A percentile compares a stretch with the other conserved stretches of the same genome.
Conservation (phyloP, 805 yeast genomes). For the Lipomyces mesembrius region DNA sequence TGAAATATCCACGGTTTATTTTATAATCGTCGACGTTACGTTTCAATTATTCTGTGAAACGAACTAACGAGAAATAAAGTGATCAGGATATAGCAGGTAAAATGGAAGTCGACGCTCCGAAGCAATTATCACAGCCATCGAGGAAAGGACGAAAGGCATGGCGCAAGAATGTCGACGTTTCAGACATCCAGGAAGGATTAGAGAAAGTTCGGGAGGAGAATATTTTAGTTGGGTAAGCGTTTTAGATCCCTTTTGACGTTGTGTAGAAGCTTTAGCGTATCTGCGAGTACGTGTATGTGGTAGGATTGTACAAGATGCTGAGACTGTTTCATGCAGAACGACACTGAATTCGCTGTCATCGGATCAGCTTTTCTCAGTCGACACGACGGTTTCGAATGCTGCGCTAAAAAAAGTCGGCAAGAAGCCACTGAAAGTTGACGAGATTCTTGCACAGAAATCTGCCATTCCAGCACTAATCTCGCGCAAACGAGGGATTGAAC, state of each 20-base stretch:
- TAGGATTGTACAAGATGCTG: background rate
- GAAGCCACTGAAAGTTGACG: constrained; percentile 57
- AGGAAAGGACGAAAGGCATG: constrained; percentile 92
- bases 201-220: constrained; percentile 69
- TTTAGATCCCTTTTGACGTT: background rate
- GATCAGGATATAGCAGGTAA: background rate
- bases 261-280: background rate
- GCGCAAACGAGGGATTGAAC: constrained; percentile 43
- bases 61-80: background rate
- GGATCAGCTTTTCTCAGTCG: constrained; percentile 32
- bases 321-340: constrained; percentile 8
- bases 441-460: constrained; percentile 76
- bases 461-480: constrained; percentile 69
- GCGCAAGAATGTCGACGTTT: constrained; percentile 89
- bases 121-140: constrained; percentile 61
- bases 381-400: constrained; percentile 16
- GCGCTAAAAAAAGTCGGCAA: constrained; percentile 22
- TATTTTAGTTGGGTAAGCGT: constrained; percentile 49
- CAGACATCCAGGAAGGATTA: constrained; percentile 72
- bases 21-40: too few relatives aligned
- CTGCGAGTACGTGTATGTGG: background rate
- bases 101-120: constrained; percentile 7
- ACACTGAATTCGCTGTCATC: constrained; percentile 19
- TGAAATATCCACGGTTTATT: background rate
- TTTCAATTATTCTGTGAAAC: too few relatives aligned